Base-by-base conservation (phyloP, 768 basidiomycete species). In the Leccinum ochraceum region DNA sequence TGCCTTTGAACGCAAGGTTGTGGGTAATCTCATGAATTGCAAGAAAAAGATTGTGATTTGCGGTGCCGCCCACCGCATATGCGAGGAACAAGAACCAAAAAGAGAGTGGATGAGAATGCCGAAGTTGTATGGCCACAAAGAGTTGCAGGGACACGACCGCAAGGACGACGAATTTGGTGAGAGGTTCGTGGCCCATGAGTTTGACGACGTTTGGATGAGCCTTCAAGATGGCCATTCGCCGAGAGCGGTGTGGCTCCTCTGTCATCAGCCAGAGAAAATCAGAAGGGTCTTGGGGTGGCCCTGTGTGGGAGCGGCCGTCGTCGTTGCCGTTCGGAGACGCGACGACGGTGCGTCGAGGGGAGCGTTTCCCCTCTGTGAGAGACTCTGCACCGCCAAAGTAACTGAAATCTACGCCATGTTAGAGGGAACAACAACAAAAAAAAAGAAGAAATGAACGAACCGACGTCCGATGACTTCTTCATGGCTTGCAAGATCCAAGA, bases 1-100 rank as follows among this genome's bases (percentile, higher is more conserved):
- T 83, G 24, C 89, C 82, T 62, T 82, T 84, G 78, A 98, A 98
- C 2, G 94, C 97, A 28, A 99, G 83, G 72, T 98, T 98, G 74
- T 99, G 97, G 2, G 95, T 97, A 62, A 99, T 97, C 71, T 99
- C 97, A 71, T 99, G 97, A 57, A 99, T 97, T 48, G 97, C 94
- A 53, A 99, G 85, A 76, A 99, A 99, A 42, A 96, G 82, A 73
- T 98, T 99, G 74, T 99, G 97, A 76, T 98, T 99, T 8, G 90
- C 89, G 1, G 96, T 98, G 3, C 94, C 97, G 2, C 97, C 97
- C 53, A 98, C 82, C 14, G 76, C 80, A 71, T 98, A 98, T 1
- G 96, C 94, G 13, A 80, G 79, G 60, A 88, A 63, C 59, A 98
- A 69, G 76, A 97, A 98, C 53, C 79, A 67, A 22, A 81, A 83